These are phyloP conservation scores for Xylariomycetidae sp. DNA, from an alignment of 2,329 filamentous ascomycete genomes.

Conservation along the genomic window DNA sequence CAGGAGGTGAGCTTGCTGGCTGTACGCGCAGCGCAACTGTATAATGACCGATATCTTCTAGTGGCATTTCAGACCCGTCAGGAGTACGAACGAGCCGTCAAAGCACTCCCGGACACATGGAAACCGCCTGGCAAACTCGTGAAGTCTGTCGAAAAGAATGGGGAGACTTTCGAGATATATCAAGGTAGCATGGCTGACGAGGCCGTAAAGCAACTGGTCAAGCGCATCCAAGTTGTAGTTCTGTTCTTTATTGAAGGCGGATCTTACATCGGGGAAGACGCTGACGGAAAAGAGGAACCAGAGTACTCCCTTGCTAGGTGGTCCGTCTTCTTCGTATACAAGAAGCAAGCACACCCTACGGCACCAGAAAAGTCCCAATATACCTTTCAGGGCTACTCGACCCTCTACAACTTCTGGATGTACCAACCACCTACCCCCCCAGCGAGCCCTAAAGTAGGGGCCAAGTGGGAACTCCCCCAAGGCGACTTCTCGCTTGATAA, in stretches of 20 bases:
- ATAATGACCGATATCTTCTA: too few relatives aligned
- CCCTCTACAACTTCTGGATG: constrained; percentile 81
- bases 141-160: constrained; percentile 57
- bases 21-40: too few relatives aligned
- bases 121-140: constrained; percentile 73
- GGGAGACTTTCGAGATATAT: constrained; percentile 75
- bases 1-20: constrained; percentile 58
- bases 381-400: constrained; percentile 82
- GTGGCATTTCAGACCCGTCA: constrained; percentile 62
- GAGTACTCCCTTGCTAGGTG: constrained; percentile 75
- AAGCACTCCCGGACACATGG: constrained; percentile 41
- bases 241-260: constrained; percentile 91
- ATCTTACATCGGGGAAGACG: constrained; percentile 57
- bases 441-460: constrained; percentile 22
- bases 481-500: constrained; percentile 46
- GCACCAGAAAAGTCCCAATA: constrained; percentile 55
- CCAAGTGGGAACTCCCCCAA: constrained; percentile 40
- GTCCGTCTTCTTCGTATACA: constrained; percentile 86
- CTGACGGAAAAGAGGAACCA: constrained; percentile 53
- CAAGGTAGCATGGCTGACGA: constrained; percentile 68
- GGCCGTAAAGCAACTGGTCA: constrained; percentile 65
- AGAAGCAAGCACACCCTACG: constrained; percentile 47
- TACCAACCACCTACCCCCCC: constrained; percentile 47
- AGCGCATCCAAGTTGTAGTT: constrained; percentile 77
- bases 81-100: constrained; percentile 59